Evolutionary conservation across 1,139 yeast species (phyloP).

Genomic region (Kodamaea fungicola): DNA sequence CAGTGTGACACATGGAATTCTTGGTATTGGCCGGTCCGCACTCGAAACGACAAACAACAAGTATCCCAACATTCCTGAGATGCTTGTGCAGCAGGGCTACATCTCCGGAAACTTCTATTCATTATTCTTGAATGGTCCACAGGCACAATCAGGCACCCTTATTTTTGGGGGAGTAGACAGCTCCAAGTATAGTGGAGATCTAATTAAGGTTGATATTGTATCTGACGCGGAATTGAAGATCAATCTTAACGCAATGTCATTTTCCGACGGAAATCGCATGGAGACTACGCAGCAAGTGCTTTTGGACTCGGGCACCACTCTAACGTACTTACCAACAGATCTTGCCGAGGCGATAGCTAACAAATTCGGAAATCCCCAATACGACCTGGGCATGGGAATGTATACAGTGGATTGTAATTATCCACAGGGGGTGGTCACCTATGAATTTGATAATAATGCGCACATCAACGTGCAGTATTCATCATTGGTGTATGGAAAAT

Average conservation of each 20-base stretch:
- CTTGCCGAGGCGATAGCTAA: constrained; percentile 36
- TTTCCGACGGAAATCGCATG: constrained; percentile 3
- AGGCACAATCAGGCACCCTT: constrained; percentile 17
- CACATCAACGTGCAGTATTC: constrained; percentile 3
- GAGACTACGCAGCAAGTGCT: constrained; percentile 33
- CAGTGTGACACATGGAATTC: constrained; percentile 11
- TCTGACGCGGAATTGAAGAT: constrained; percentile 3
- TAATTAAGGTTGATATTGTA: constrained; percentile 8
- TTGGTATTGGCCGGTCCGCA: constrained; percentile 17
- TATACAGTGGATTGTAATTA: constrained; percentile 5
- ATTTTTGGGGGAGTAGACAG: constrained; percentile 30
- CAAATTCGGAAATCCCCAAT: constrained; percentile 3
- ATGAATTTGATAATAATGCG: constrained; percentile 6
- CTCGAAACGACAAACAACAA: constrained; percentile 8
- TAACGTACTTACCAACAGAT: constrained; percentile 47
- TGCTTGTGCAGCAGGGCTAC: constrained; percentile 16
- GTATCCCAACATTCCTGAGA: constrained; percentile 20
- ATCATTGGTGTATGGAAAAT: constrained; percentile 4
- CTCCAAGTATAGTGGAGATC: constrained; percentile 23
- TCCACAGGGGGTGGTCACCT: constrained; percentile 5
- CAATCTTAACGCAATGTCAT: constrained; percentile 4
- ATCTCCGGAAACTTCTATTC: constrained; percentile 20
- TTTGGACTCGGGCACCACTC: constrained; percentile 67
- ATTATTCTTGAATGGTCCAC: constrained; percentile 15
- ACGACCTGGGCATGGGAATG: not conserved